Evolutionary conservation across 2,329 filamentous ascomycete species (phyloP).

Genomic region (Verticillium albo-atrum): DNA sequence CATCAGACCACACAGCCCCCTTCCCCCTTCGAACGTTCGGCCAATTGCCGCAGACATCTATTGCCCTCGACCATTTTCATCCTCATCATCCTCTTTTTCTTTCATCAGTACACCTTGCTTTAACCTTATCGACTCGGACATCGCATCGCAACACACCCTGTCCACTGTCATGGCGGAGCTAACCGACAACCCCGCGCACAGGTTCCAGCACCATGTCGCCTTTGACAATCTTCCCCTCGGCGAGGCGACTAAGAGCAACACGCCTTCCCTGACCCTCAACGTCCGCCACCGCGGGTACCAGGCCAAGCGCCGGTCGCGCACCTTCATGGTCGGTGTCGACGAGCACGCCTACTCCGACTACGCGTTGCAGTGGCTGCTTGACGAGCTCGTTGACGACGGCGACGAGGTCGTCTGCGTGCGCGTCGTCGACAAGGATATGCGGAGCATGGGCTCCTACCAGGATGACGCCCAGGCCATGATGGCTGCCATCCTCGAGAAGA

Average conservation of each 20-base stretch:
- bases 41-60: not conserved
- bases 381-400: slow-evolving; percentile 88
- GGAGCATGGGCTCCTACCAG: slow-evolving; percentile 49
- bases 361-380: slow-evolving; percentile 86
- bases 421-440: slow-evolving; percentile 72
- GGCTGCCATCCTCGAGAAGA: slow-evolving; percentile 73
- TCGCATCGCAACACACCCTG: not conserved
- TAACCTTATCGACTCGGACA: not conserved
- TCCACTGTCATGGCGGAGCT: slow-evolving; percentile 34
- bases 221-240: slow-evolving; percentile 57
- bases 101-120: not conserved
- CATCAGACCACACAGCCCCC: slow-evolving; percentile 2
- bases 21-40: not conserved
- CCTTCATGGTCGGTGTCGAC: slow-evolving; percentile 87
- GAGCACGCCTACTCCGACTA: slow-evolving; percentile 90
- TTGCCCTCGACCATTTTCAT: not conserved
- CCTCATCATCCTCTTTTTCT: not conserved
- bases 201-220: slow-evolving; percentile 55
- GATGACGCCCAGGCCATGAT: slow-evolving; percentile 72
- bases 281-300: slow-evolving; percentile 84
- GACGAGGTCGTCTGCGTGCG: slow-evolving; percentile 89
- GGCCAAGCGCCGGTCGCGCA: slow-evolving; percentile 73
- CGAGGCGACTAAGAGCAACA: slow-evolving; percentile 55
- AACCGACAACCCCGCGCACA: slow-evolving; percentile 31
- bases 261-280: slow-evolving; percentile 72